Evolutionary conservation across 805 yeast species (phyloP).

Genomic region (Lachancea waltii): DNA sequence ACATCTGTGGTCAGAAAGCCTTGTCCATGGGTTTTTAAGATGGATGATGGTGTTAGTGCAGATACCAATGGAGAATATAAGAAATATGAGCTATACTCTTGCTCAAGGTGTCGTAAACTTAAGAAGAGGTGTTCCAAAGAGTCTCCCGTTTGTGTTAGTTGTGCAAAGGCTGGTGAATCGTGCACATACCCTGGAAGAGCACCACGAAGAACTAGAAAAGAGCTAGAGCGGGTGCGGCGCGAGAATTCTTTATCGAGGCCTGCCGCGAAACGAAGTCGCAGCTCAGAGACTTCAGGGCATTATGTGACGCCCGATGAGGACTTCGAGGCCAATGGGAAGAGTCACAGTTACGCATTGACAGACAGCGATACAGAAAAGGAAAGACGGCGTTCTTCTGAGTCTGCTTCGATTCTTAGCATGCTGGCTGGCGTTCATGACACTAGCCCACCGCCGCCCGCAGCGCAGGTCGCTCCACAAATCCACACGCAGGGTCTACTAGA

Average conservation of each 20-base stretch:
- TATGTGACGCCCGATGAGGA: not conserved
- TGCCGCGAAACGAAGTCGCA: slow-evolving; percentile 1
- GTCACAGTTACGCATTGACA: not conserved
- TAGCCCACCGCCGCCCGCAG: not conserved
- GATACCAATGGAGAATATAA: not conserved
- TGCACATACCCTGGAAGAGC: slow-evolving; percentile 43
- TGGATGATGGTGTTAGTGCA: not conserved
- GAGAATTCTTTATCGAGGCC: not conserved
- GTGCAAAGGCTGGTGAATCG: slow-evolving; percentile 33
- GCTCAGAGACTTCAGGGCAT: not conserved
- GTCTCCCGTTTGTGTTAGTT: slow-evolving; percentile 39
- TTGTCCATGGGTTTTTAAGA: not conserved
- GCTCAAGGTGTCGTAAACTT: slow-evolving; percentile 42
- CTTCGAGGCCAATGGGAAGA: not conserved
- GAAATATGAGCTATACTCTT: slow-evolving; percentile 31
- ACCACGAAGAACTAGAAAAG: slow-evolving; percentile 35
- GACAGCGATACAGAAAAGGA: slow-evolving; percentile 1
- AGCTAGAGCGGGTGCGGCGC: slow-evolving; percentile 14
- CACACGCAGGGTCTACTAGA: slow-evolving; percentile 8
- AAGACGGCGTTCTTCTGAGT: slow-evolving; percentile 1
- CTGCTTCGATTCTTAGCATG: slow-evolving; percentile 1
- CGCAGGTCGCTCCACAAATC: not conserved
- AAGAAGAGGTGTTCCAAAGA: slow-evolving; percentile 46
- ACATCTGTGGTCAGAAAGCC: not conserved
- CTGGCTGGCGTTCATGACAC: not conserved